Evolutionary conservation across 2,329 filamentous ascomycete species (phyloP).

Genomic region (Colletotrichum lindemuthianum): DNA sequence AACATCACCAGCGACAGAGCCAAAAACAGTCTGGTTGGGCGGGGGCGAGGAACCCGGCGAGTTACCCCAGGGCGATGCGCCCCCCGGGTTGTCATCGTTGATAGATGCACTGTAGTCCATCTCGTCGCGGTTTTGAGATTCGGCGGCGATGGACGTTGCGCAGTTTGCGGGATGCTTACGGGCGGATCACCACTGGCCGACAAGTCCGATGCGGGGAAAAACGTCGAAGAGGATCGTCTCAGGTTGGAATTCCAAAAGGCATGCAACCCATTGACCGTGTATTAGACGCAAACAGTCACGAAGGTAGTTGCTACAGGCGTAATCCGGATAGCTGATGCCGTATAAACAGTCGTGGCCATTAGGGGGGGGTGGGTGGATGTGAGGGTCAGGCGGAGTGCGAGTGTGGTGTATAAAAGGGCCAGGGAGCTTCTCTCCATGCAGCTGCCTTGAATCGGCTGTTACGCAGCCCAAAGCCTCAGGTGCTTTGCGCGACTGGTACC

Average conservation of each 20-base stretch:
- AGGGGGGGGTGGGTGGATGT: not conserved
- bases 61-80: slow-evolving; percentile 66
- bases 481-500: not conserved
- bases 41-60: slow-evolving; percentile 63
- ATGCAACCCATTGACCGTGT: slow-evolving; percentile 31
- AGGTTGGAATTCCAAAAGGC: slow-evolving; percentile 21
- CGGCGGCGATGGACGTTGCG: slow-evolving; percentile 7
- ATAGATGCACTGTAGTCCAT: slow-evolving; percentile 71
- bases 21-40: slow-evolving; percentile 56
- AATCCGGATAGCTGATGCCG: not conserved
- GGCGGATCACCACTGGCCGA: slow-evolving; percentile 34
- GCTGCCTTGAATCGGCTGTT: slow-evolving; percentile 34
- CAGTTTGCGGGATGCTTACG: slow-evolving; percentile 14
- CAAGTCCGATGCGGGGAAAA: slow-evolving; percentile 35
- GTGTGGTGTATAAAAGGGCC: slow-evolving; percentile 25
- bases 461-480: slow-evolving; percentile 28
- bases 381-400: slow-evolving; percentile 15
- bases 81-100: slow-evolving; percentile 63
- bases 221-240: not conserved
- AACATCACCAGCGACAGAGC: slow-evolving; percentile 42
- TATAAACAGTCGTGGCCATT: slow-evolving; percentile 13
- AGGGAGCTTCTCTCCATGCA: slow-evolving; percentile 33
- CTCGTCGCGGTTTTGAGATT: slow-evolving; percentile 4
- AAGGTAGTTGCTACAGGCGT: too few relatives aligned
- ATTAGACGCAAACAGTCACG: too few relatives aligned